phyloP scores from a whole-genome alignment of 2,329 filamentous ascomycete genomes.

The Alternaria ventricosa region DNA sequence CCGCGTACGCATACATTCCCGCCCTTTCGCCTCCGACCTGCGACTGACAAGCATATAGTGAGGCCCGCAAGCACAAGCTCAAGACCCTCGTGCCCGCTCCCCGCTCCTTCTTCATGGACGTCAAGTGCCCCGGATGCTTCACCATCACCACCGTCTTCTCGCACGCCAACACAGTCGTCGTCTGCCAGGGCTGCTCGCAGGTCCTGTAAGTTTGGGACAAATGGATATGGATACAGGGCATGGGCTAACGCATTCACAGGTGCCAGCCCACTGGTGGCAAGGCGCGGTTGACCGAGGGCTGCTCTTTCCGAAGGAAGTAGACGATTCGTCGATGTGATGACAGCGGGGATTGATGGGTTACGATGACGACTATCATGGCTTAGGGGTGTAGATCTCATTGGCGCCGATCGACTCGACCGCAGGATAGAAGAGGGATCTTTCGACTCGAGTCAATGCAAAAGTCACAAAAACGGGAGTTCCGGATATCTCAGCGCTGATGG shows the following conservation, averaged over 20 bases:
- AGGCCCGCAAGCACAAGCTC: slow-evolving; percentile 99
- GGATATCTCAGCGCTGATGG: slow-evolving; percentile 53
- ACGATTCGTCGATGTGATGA: slow-evolving; percentile 50
- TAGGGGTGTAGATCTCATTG: slow-evolving; percentile 50
- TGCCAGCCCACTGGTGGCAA: slow-evolving; percentile 99
- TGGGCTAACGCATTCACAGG: slow-evolving; percentile 39
- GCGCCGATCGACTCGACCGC: slow-evolving; percentile 51
- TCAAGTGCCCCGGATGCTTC: slow-evolving; percentile 99
- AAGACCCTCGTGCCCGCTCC: slow-evolving; percentile 97
- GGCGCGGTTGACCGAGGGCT: slow-evolving; percentile 98
- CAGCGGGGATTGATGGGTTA: slow-evolving; percentile 45
- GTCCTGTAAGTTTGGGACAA: slow-evolving; percentile 66
- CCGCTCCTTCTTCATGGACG: slow-evolving; percentile 99
- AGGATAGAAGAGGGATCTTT: slow-evolving; percentile 55
- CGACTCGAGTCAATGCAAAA: slow-evolving; percentile 50
- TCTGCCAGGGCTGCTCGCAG: slow-evolving; percentile 98
- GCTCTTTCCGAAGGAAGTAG: slow-evolving; percentile 99
- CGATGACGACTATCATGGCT: slow-evolving; percentile 48
- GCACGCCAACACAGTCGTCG: slow-evolving; percentile 99
- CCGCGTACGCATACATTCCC: slow-evolving; percentile 60
- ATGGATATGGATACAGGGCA: slow-evolving; percentile 3
- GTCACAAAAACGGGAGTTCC: slow-evolving; percentile 52
- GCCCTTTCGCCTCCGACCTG: slow-evolving; percentile 15
- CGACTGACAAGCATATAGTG: slow-evolving; percentile 54
- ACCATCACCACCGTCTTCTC: slow-evolving; percentile 99